Conservation (phyloP, 257 asterid genomes). For the Anisodus tanguticus region DNA sequence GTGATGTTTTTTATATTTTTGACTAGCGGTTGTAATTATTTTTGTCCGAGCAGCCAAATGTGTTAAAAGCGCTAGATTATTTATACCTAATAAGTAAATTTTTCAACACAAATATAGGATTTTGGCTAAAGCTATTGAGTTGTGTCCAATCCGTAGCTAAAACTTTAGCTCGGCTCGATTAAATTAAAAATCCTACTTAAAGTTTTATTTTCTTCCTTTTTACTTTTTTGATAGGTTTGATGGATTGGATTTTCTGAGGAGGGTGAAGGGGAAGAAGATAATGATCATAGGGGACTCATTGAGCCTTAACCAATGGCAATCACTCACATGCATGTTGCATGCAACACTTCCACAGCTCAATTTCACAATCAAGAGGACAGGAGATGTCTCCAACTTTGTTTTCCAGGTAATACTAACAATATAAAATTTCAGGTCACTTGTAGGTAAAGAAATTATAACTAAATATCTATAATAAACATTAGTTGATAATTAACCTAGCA, state of each 20-base stretch:
- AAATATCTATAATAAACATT: too few relatives aligned
- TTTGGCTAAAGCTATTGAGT: background rate
- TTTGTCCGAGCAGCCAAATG: too few relatives aligned
- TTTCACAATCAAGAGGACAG: slow-evolving; percentile 46
- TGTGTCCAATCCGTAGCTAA: background rate
- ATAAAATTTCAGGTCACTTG: too few relatives aligned
- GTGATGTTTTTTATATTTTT: too few relatives aligned
- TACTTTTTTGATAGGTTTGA: slow-evolving; percentile 47
- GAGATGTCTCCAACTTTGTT: slow-evolving; percentile 55
- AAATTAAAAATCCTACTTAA: background rate
- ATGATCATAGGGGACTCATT: slow-evolving; percentile 77
- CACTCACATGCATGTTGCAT: slow-evolving; percentile 78
- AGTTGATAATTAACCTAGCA: too few relatives aligned
- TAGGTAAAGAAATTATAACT: too few relatives aligned
- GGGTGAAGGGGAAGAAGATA: slow-evolving; percentile 60
- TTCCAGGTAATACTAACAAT: slow-evolving; percentile 41
- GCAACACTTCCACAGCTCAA: slow-evolving; percentile 51
- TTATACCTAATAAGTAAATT: background rate
- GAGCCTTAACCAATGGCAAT: slow-evolving; percentile 84
- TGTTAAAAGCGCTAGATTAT: background rate
- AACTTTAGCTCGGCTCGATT: background rate
- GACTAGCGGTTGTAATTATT: too few relatives aligned
- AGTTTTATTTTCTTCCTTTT: too few relatives aligned
- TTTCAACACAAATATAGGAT: background rate
- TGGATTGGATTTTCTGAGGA: slow-evolving; percentile 61